These are phyloP conservation scores for Aspergillus puulaauensis DNA, from an alignment of 2,329 filamentous ascomycete genomes.

Conservation along the genomic window DNA sequence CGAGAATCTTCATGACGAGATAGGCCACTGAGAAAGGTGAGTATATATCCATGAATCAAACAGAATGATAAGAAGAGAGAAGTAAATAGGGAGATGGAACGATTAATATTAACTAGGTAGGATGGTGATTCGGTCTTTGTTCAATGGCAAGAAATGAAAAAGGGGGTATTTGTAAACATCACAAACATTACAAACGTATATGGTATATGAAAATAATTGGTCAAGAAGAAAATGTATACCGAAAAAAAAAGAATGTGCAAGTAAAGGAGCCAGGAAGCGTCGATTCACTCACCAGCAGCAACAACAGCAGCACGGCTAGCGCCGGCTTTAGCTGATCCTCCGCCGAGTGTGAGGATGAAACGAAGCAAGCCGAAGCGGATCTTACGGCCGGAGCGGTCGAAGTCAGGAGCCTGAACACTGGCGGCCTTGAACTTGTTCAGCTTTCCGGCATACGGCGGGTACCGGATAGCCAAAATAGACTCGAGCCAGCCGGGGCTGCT, in stretches of 20 bases:
- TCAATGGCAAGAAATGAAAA: no score
- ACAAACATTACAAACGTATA: neutral
- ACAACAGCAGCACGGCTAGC: conserved; percentile 24
- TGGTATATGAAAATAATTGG: neutral
- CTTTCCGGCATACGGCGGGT: conserved; percentile 62
- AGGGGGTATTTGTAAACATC: no score
- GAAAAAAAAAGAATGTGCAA: neutral
- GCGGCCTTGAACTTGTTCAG: conserved; percentile 51
- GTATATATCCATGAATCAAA: neutral
- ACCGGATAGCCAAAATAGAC: conserved; percentile 55
- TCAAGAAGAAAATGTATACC: neutral
- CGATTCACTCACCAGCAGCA: conserved; percentile 1
- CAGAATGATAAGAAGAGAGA: neutral
- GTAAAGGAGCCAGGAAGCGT: neutral
- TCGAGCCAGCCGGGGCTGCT: conserved; percentile 63
- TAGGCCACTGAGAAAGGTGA: conserved; percentile 1
- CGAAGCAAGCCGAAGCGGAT: conserved; percentile 40
- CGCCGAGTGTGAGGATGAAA: conserved; percentile 42
- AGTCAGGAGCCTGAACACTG: conserved; percentile 56
- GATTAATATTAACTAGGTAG: neutral
- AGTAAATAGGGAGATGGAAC: neutral
- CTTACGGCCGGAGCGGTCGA: conserved; percentile 57
- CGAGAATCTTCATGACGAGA: conserved; percentile 2
- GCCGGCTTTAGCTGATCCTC: conserved; percentile 38
- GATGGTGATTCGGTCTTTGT: no score